phyloP scores from a whole-genome alignment of 2,329 filamentous ascomycete genomes.

The Penicillium psychrosexuale region DNA sequence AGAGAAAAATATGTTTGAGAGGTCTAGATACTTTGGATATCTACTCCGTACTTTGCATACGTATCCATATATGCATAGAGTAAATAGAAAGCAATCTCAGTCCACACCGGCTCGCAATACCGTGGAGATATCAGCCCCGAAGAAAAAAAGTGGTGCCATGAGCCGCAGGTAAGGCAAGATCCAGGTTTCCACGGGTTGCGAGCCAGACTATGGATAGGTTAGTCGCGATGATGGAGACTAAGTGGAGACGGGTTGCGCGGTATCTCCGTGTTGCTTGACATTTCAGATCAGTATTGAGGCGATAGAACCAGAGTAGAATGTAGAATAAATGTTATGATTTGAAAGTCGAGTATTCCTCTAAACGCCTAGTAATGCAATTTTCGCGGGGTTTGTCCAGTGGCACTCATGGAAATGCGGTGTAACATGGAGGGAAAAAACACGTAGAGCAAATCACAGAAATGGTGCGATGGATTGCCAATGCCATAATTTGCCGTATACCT shows the following conservation, averaged over 20 bases:
- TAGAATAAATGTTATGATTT: neutral
- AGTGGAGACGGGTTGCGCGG: conserved; percentile 5
- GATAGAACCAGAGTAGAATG: neutral
- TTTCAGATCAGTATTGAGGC: neutral
- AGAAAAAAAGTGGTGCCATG: conserved; percentile 7
- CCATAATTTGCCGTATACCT: conserved; percentile 6
- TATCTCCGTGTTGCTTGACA: neutral
- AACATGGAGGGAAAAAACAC: neutral
- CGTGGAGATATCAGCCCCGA: conserved; percentile 3
- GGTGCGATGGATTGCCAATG: conserved; percentile 1
- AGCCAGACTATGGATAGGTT: conserved; percentile 17
- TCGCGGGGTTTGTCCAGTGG: neutral
- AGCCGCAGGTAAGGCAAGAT: conserved; percentile 14
- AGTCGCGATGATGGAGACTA: neutral
- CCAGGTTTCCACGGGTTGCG: conserved; percentile 22
- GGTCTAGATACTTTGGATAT: neutral
- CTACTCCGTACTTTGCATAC: too few relatives aligned
- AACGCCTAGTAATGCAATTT: conserved; percentile 7
- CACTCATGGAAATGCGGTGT: neutral
- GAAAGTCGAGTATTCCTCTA: neutral
- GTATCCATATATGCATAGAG: neutral
- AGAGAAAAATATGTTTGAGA: neutral
- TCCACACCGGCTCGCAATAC: neutral
- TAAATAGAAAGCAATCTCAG: neutral
- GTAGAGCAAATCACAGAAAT: neutral